Evolutionary conservation across 805 yeast species (phyloP), one percentile per base, ranked within the genome.

Genomic region (Nakazawaea wickerhamii): DNA sequence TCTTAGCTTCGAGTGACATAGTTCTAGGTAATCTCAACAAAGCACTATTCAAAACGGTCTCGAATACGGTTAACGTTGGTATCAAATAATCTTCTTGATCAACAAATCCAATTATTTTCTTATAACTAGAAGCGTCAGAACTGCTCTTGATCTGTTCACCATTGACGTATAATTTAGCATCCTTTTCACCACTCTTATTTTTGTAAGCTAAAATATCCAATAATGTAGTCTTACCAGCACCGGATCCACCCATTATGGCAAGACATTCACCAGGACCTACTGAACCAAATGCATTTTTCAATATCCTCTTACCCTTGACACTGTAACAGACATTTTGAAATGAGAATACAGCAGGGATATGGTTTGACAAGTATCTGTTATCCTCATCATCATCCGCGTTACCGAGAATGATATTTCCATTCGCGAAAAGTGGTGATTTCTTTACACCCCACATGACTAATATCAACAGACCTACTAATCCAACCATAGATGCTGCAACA

Each of bases 221-320:
- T 33, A 93, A 64, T 0, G 99, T 91, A 1, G 99, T 91, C 58
- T 93, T 93, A 40, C 99, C 99, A 11, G 99, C 98, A 38, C 99
- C 99, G 0, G 97, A 90, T 1, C 97, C 97, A 34, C 99, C 99
- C 95, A 93, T 87, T 32, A 93, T 88, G 0, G 99, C 98, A 58
- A 89, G 60, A 48, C 95, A 84, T 58, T 89, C 89, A 30, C 96
- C 84, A 2, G 97, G 95, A 40, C 77, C 77, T 3, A 81, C 95
- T 11, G 78, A 52, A 8, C 99, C 99, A 51, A 76, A 79, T 0
- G 87, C 71, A 22, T 73, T 68, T 10, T 73, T 69, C 45, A 93
- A 69, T 4, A 93, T 79, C 14, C 61, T 63, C 19, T 66, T 72
- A 0, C 67, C 67, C 9, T 77, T 75, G 0, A 79, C 70, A 1